Evolutionary conservation across 1,139 yeast species (phyloP).

Genomic region (Kodamaea arcana): DNA sequence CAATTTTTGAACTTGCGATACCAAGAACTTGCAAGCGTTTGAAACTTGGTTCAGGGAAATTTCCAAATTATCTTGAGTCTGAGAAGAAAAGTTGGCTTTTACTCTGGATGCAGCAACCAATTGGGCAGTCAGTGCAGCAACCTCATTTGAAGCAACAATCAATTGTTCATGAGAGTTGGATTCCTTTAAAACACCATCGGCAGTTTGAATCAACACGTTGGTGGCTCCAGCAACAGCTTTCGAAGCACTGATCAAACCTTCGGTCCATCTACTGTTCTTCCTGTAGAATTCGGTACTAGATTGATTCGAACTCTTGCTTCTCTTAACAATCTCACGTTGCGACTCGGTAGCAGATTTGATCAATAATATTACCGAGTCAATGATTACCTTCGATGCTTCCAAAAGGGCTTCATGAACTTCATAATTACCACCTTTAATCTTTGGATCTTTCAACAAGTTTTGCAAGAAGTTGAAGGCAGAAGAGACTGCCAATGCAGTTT

Average conservation of each 20-base stretch:
- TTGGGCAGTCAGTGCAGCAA: conserved; percentile 91
- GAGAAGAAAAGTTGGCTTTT: conserved; percentile 72
- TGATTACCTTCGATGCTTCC: conserved; percentile 76
- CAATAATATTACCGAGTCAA: conserved; percentile 70
- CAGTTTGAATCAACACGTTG: conserved; percentile 71
- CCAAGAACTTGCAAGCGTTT: conserved; percentile 69
- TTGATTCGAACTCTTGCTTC: conserved; percentile 68
- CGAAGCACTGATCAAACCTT: conserved; percentile 88
- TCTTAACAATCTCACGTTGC: conserved; percentile 76
- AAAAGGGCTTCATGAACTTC: conserved; percentile 77
- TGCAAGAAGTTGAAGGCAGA: conserved; percentile 62
- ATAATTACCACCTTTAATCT: conserved; percentile 50
- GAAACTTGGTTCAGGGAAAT: conserved; percentile 66
- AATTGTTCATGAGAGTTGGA: conserved; percentile 73
- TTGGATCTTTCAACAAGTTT: conserved; percentile 52
- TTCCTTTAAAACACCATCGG: conserved; percentile 74
- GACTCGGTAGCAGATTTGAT: conserved; percentile 77
- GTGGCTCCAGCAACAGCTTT: conserved; percentile 86
- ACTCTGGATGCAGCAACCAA: conserved; percentile 90
- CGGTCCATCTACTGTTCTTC: conserved; percentile 91
- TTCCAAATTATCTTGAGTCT: conserved; percentile 74
- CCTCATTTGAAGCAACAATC: conserved; percentile 88
- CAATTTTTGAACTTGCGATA: conserved; percentile 61
- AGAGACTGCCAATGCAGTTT: conserved; percentile 67
- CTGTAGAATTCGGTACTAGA: conserved; percentile 76